Conservation (phyloP, 805 yeast genomes). For the Saccharomycopsis lassenensis region DNA sequence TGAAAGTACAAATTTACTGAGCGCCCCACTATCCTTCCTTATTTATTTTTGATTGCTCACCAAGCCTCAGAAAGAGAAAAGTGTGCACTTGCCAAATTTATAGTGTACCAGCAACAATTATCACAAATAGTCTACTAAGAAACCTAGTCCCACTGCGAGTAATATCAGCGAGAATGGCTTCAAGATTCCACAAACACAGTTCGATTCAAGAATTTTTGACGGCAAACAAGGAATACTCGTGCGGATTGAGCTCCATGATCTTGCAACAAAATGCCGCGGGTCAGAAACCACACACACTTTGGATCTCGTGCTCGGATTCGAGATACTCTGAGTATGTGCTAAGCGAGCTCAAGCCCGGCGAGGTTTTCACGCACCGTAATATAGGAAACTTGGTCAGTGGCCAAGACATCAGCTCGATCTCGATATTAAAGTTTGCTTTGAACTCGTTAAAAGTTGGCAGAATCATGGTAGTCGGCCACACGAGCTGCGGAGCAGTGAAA, state of each 20-base stretch:
- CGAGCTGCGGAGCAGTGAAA: conserved; percentile 90
- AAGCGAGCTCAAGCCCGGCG: conserved; percentile 78
- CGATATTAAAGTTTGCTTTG: conserved; percentile 81
- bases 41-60: too few species aligned
- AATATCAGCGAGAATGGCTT: too few species aligned
- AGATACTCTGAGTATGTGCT: conserved; percentile 68
- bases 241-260: conserved; percentile 11
- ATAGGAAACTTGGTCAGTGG: conserved; percentile 68
- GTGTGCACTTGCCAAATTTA: too few species aligned
- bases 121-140: too few species aligned
- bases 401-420: conserved; percentile 60
- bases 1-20: too few species aligned
- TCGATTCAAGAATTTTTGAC: conserved; percentile 12
- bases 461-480: conserved; percentile 84
- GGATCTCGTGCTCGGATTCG: conserved; percentile 93
- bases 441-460: conserved; percentile 73
- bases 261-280: conserved; percentile 52
- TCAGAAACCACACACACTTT: conserved; percentile 84
- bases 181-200: conserved; percentile 2
- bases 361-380: conserved; percentile 78
- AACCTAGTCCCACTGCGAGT: too few species aligned
- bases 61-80: too few species aligned
- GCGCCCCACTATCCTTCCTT: too few species aligned
- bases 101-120: too few species aligned
- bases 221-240: conserved; percentile 14